These are phyloP conservation scores for Leishmania aethiopica DNA, from an alignment of 208 protist genomes.

Conservation along the genomic window DNA sequence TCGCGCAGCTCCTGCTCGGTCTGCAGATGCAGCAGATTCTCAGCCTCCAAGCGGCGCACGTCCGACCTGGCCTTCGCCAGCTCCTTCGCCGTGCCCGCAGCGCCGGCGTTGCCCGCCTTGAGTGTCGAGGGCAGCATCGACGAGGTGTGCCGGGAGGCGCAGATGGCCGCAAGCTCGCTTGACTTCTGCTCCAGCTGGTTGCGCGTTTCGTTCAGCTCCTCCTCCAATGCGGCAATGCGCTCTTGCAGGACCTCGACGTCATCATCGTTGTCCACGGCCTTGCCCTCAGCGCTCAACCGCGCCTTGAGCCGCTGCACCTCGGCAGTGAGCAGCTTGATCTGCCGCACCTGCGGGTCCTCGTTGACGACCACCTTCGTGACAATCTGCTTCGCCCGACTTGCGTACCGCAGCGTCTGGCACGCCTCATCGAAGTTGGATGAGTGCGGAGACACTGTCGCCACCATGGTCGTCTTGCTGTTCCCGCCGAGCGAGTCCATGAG, in stretches of 20 bases:
- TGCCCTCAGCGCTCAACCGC: slow-evolving; percentile 44
- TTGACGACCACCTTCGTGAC: slow-evolving; percentile 91
- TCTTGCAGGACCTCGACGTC: slow-evolving; percentile 59
- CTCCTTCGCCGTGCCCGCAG: slow-evolving; percentile 34
- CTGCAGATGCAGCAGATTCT: slow-evolving; percentile 36
- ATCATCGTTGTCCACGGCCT: slow-evolving; percentile 34
- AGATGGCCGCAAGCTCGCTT: slow-evolving; percentile 37
- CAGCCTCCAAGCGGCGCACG: slow-evolving; percentile 33
- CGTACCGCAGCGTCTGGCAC: slow-evolving; percentile 93
- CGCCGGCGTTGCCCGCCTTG: slow-evolving; percentile 26
- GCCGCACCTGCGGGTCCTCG: slow-evolving; percentile 89
- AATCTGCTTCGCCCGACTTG: slow-evolving; percentile 91
- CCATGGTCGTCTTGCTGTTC: slow-evolving; percentile 95
- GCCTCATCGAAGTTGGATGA: slow-evolving; percentile 90
- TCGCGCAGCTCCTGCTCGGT: slow-evolving; percentile 35
- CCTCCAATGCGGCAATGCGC: slow-evolving; percentile 40
- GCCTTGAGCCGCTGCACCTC: slow-evolving; percentile 74
- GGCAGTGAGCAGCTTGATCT: slow-evolving; percentile 67
- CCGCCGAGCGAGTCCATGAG: slow-evolving; percentile 90
- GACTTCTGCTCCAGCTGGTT: slow-evolving; percentile 41
- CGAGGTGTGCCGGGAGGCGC: slow-evolving; percentile 16
- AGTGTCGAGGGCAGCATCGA: slow-evolving; percentile 16
- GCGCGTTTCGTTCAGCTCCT: slow-evolving; percentile 43
- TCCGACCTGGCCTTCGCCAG: slow-evolving; percentile 37
- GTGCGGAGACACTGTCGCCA: slow-evolving; percentile 94